phyloP scores from a whole-genome alignment of 2,329 filamentous ascomycete species.

The Fusarium xyrophilum region DNA sequence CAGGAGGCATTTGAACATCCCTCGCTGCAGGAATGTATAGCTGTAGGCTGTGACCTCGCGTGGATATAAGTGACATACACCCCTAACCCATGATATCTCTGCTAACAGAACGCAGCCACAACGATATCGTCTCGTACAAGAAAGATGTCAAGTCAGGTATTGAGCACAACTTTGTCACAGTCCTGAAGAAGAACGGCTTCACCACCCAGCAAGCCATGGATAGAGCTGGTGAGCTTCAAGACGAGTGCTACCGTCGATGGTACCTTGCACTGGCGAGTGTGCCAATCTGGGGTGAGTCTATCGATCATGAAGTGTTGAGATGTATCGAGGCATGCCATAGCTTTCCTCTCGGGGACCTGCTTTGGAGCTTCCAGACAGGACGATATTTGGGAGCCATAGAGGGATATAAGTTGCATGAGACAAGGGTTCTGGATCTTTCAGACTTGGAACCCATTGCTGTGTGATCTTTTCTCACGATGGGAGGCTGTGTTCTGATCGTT shows the following conservation, averaged over 20 bases:
- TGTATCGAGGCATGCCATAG: not conserved
- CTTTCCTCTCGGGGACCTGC: not conserved
- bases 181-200: not conserved
- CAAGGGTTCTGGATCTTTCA: not conserved
- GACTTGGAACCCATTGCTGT: not conserved
- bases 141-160: not conserved
- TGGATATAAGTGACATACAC: not conserved
- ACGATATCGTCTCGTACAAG: not conserved
- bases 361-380: not conserved
- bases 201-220: not conserved
- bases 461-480: not conserved
- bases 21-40: not conserved
- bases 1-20: not conserved
- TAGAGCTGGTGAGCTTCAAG: not conserved
- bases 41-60: not conserved
- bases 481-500: not conserved
- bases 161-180: not conserved
- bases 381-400: not conserved
- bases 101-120: not conserved
- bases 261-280: not conserved
- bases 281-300: not conserved
- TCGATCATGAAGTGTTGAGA: not conserved
- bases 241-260: not conserved
- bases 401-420: not conserved
- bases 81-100: fast-evolving